A percentile compares a stretch with the other conserved stretches of the same genome.
These are phyloP conservation scores for Drechslerella coelobrocha DNA, from an alignment of 2,329 filamentous ascomycete genomes.

Conservation along the genomic window DNA sequence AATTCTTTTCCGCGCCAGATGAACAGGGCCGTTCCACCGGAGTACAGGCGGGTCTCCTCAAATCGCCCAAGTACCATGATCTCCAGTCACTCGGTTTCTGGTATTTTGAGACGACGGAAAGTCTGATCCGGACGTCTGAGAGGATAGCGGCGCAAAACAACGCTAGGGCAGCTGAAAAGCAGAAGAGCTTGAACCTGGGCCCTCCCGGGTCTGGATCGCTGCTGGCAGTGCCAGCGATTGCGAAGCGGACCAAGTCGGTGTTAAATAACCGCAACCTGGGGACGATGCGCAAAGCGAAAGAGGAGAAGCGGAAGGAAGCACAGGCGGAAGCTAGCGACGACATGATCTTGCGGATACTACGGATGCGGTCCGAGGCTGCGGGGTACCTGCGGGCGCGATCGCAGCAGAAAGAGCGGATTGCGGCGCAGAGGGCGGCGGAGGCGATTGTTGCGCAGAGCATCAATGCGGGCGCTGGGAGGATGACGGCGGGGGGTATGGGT, in stretches of 20 bases:
- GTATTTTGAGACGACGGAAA: conserved; percentile 92
- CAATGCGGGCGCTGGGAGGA: conserved; percentile 64
- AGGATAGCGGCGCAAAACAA: conserved; percentile 89
- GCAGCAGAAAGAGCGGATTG: conserved; percentile 90
- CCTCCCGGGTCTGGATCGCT: conserved; percentile 58
- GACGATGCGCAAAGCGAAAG: conserved; percentile 94
- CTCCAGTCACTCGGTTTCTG: conserved; percentile 97
- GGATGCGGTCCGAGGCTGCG: conserved; percentile 91
- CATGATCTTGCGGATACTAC: conserved; percentile 92
- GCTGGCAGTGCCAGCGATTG: conserved; percentile 61
- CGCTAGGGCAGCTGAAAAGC: conserved; percentile 72
- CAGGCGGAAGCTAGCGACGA: conserved; percentile 97
- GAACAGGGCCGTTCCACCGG: conserved; percentile 84
- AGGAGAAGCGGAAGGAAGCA: conserved; percentile 92
- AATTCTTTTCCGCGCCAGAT: conserved; percentile 93
- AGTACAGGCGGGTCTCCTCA: conserved; percentile 87
- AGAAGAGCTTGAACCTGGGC: conserved; percentile 76
- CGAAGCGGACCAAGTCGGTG: conserved; percentile 73
- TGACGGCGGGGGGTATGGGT: conserved; percentile 54
- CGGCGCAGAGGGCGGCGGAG: conserved; percentile 86
- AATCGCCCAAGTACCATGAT: conserved; percentile 98
- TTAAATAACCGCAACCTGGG: conserved; percentile 94
- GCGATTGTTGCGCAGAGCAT: conserved; percentile 94
- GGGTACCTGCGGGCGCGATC: conserved; percentile 87
- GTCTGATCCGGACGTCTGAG: conserved; percentile 91